Conservation (phyloP, 139 green algal genomes). For the Zygnema circumcarinatum region DNA sequence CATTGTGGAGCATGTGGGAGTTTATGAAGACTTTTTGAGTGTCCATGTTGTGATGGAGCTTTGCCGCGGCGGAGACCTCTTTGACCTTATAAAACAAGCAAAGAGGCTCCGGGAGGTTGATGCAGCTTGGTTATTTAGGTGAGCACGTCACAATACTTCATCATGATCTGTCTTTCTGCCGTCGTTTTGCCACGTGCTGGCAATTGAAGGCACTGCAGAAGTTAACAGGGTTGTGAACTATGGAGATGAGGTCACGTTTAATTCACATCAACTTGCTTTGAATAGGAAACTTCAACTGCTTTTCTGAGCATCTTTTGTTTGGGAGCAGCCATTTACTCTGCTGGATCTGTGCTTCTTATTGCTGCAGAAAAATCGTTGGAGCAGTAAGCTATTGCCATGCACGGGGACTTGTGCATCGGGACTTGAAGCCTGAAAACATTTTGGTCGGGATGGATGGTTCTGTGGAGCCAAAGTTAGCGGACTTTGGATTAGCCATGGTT, state of each 20-base stretch:
- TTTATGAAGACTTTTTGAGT: constrained; percentile 49
- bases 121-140: constrained; percentile 18
- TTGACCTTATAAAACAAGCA: constrained; percentile 71
- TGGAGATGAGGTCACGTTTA: too few species aligned
- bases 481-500: constrained; percentile 83
- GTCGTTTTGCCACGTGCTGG: too few species aligned
- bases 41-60: constrained; percentile 80
- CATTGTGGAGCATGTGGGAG: constrained; percentile 65
- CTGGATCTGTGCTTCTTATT: not conserved
- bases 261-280: too few species aligned
- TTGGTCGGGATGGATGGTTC: constrained; percentile 73
- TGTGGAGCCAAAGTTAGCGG: constrained; percentile 88
- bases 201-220: too few species aligned
- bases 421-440: constrained; percentile 32
- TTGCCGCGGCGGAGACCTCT: constrained; percentile 91
- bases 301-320: too few species aligned
- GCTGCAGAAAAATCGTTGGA: constrained; percentile 77
- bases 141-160: too few species aligned
- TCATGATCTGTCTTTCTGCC: too few species aligned
- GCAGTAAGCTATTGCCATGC: constrained; percentile 89
- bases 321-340: not conserved
- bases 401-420: constrained; percentile 75
- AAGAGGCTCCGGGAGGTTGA: constrained; percentile 4
- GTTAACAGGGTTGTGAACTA: too few species aligned
- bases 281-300: too few species aligned